Evolutionary conservation across 2,329 filamentous ascomycete species (phyloP), one percentile per base, ranked within the genome.

Genomic region (Curvularia sp.): DNA sequence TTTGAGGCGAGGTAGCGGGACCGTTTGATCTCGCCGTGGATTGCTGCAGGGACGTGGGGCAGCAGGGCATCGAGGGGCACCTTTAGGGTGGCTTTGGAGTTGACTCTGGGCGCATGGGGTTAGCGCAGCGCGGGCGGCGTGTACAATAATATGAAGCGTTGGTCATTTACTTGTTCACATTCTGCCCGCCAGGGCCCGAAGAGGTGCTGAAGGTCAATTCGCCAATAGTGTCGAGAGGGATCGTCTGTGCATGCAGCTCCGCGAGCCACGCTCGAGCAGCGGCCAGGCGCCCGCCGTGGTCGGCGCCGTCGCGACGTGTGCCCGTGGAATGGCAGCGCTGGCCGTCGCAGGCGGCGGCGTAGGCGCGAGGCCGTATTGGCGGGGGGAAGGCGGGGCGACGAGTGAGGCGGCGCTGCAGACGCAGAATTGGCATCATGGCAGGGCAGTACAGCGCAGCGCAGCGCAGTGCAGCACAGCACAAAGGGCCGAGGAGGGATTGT

Each of bases 111-210:
- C 58, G 56, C 47, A 55, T 55, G 62, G 57, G 87, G 84, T 68
- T 64, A 69, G 67, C 54, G 61, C 58, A 63, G 67, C 58, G 64
- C 61, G n/a, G 59, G 53, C 60, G 58, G 59, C 48, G 41, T n/a
- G 41, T 43, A 24, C 12, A 43, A n/a, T 26, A 43, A 43, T 26
- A 53, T 63, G 49, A 44, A 57, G 38, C 53, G 50, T 60, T 61
- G 60, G 62, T 60, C 66, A 61, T 68, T 68, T 68, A 89, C 87
- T 89, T 89, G 77, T 89, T 89, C 56, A 89, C 87, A 77, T 89
- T 89, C 73, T 89, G 87, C 10, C 87, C 87, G 50, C 87, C 87
- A 18, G 87, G 87, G 3, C 87, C 87, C 52, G 86, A 87, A 2
- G 86, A 88, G 57, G 86, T 81, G 70, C 85, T 88, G 73, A 87